Evolutionary conservation across 2,329 filamentous ascomycete species (phyloP).

Genomic region (Colletotrichum cereale): DNA sequence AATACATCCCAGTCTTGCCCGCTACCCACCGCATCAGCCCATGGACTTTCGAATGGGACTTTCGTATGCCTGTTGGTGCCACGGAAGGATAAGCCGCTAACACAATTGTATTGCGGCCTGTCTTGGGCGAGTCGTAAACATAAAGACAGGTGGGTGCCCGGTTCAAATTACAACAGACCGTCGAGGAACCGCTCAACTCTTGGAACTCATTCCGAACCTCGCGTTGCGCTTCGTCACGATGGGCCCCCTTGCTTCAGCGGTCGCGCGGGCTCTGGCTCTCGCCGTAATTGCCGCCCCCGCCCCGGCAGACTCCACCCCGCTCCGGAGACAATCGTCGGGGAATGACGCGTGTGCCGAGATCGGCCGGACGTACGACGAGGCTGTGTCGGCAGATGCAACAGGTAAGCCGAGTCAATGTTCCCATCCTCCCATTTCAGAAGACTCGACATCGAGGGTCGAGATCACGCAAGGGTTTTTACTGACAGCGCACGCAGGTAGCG

Average conservation of each 20-base stretch:
- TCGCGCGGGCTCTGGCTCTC: slow-evolving; percentile 1
- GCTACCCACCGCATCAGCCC: neutral
- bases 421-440: too few species aligned
- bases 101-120: neutral
- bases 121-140: neutral
- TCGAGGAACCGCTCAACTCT: too few species aligned
- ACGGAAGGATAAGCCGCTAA: neutral
- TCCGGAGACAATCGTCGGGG: neutral
- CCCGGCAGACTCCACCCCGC: neutral
- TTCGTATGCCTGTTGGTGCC: slow-evolving; percentile 3
- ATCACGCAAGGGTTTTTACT: neutral
- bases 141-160: neutral
- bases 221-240: slow-evolving; percentile 1
- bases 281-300: slow-evolving; percentile 8
- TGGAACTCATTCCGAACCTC: neutral
- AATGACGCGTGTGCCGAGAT: slow-evolving; percentile 25
- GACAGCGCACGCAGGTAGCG: neutral
- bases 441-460: too few species aligned
- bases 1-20: neutral
- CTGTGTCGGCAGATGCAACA: neutral
- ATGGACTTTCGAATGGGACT: neutral
- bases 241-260: slow-evolving; percentile 1
- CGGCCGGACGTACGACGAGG: slow-evolving; percentile 11
- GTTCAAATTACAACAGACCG: neutral
- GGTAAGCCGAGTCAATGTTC: neutral